phyloP scores from a whole-genome alignment of 1,139 yeast species.

The Insectozyma bohioensis region DNA sequence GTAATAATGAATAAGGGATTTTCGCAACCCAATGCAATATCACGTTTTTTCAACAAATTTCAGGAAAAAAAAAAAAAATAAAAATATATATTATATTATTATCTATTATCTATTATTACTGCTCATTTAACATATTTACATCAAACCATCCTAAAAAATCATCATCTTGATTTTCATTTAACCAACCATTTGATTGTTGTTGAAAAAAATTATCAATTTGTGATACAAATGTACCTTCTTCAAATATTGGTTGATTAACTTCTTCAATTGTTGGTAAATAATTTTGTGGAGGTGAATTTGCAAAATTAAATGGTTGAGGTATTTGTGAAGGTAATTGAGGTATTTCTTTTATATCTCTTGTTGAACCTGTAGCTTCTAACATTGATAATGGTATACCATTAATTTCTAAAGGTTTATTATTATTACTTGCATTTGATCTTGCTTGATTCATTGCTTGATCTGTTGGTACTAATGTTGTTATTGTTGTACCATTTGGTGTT shows the following conservation, averaged over 20 bases:
- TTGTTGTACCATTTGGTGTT: constrained; percentile 89
- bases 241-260: constrained; percentile 4
- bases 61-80: too few species aligned
- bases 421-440: constrained; percentile 55
- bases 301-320: constrained; percentile 13
- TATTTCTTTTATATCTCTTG: constrained; percentile 10
- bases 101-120: constrained; percentile 1
- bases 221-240: constrained; percentile 26
- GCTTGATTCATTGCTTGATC: constrained; percentile 67
- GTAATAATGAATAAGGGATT: too few species aligned
- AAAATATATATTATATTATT: too few species aligned
- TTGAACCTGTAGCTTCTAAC: constrained; percentile 72
- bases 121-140: constrained; percentile 40
- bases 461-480: constrained; percentile 87
- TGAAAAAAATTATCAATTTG: constrained; percentile 62
- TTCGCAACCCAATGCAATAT: too few species aligned
- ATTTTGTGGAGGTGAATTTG: constrained; percentile 16
- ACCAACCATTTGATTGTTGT: constrained; percentile 85
- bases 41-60: not conserved
- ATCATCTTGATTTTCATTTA: constrained; percentile 69
- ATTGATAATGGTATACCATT: constrained; percentile 80
- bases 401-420: constrained; percentile 62
- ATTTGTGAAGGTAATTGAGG: constrained; percentile 7
- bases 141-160: constrained; percentile 97
- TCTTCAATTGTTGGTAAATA: constrained; percentile 15